Base-by-base conservation (phyloP, 257 asterid species). In the Jacaranda copaia region DNA sequence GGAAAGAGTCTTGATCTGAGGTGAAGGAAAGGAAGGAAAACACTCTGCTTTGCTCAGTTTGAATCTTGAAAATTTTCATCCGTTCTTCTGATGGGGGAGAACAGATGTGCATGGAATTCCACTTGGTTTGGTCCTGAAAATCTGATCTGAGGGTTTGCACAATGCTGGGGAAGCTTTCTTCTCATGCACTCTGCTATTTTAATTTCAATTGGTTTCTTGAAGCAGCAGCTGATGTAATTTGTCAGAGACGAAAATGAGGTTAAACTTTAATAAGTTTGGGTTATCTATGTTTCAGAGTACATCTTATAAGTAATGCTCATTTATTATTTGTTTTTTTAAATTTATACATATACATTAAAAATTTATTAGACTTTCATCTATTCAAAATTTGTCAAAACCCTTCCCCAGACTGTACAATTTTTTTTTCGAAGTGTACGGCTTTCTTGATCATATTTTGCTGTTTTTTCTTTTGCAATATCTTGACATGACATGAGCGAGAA, bases 101-200 rank as follows among this genome's bases (percentile, higher is more conserved):
- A 35, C 4, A 52, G 63, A 59, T 59, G 35, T 74, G 52, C 52
- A 52, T 6, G 59, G 75, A 20, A 15, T 8, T 15, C 9, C 46
- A 53, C 53, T 51, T 70, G 16, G 7, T 25, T 48, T 36, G 48
- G n/a, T 13, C 51, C 70, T 5, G 51, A 40, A 63, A 40, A n/a
- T 6, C 6, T 2, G 51, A 16, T 5, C 15, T 11, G 65, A 25
- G 20, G 19, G 25, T 25, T 53, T 53, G 20, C 10, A 53, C 10
- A 39, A 62, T 70, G 75, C 49, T 8, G 49, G 32, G 45, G 48
- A 59, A 59, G 38, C 64, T 64, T 68, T 9, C 42, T 46, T 16
- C 42, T 46, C 11, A 20, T 49, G 36, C 5, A 8, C 19, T 68
- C 73, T 45, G 73, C 38, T 46, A 68, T 46, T 75, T 39, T 62